Conservation (phyloP, 2,329 filamentous ascomycete genomes). For the Aulographum hederae region DNA sequence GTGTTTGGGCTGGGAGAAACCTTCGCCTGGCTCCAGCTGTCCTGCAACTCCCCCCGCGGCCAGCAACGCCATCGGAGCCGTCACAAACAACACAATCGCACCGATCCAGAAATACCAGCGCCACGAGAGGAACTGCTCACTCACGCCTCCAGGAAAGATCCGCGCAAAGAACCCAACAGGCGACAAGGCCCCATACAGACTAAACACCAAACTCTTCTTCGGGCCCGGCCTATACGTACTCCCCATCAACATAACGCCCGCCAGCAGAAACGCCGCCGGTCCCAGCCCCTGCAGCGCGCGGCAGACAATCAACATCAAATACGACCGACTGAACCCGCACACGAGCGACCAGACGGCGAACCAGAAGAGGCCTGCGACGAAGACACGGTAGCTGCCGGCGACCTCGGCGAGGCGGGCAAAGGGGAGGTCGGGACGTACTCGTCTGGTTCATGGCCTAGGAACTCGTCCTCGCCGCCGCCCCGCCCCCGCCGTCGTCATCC, state of each 20-base stretch:
- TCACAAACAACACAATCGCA: conserved; percentile 14
- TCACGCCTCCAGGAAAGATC: conserved; percentile 2
- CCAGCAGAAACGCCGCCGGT: conserved; percentile 51
- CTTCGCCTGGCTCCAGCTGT: too few relatives aligned
- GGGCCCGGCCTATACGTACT: conserved; percentile 48
- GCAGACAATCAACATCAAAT: conserved; percentile 53
- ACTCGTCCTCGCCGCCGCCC: too few relatives aligned
- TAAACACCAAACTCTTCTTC: conserved; percentile 50
- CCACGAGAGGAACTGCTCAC: background rate
- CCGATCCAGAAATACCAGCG: conserved; percentile 3
- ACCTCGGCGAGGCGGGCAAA: conserved; percentile 41
- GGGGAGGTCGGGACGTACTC: too few relatives aligned
- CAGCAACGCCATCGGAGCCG: conserved; percentile 5
- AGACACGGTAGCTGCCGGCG: conserved; percentile 44
- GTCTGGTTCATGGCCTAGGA: too few relatives aligned
- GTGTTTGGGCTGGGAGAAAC: too few relatives aligned
- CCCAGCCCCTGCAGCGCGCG: conserved; percentile 60
- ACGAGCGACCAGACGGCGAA: conserved; percentile 50
- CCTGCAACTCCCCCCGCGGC: too few relatives aligned
- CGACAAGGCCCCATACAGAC: conserved; percentile 34
- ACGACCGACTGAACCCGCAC: conserved; percentile 48
- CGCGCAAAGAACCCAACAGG: conserved; percentile 25
- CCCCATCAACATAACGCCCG: conserved; percentile 47
- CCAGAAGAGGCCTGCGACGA: conserved; percentile 44
- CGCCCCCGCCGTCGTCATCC: too few relatives aligned